These are phyloP conservation scores for Coniochaeta sp. DNA, from an alignment of 2,329 filamentous ascomycete species.

Conservation along the genomic window DNA sequence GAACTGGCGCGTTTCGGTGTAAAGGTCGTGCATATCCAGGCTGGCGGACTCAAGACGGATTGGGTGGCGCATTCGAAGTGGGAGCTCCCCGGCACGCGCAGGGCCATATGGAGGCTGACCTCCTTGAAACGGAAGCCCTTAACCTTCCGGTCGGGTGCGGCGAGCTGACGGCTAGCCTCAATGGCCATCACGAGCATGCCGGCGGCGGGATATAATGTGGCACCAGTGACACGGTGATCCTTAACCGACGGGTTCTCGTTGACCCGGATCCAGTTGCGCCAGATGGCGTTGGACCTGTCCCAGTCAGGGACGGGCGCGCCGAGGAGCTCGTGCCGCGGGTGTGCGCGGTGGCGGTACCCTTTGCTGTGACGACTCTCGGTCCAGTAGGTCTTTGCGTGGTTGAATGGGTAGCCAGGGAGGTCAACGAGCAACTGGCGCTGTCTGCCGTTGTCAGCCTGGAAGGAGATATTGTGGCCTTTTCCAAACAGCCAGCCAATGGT, in stretches of 20 bases:
- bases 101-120: neutral
- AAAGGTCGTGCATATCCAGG: neutral
- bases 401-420: conserved; percentile 30
- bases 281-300: conserved; percentile 16
- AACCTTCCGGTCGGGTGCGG: neutral
- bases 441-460: too few relatives aligned
- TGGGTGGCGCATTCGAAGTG: neutral
- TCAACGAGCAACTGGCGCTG: neutral
- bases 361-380: conserved; percentile 20
- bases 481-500: too few relatives aligned
- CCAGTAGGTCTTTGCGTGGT: conserved; percentile 27
- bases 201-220: conserved; percentile 26
- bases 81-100: neutral
- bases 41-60: neutral
- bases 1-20: neutral
- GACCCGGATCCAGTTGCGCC: conserved; percentile 17
- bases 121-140: neutral
- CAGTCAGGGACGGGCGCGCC: conserved; percentile 19
- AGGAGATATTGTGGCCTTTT: too few relatives aligned
- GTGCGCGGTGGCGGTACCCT: conserved; percentile 19
- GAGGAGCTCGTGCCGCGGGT: conserved; percentile 30
- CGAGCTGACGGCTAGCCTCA: neutral
- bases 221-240: conserved; percentile 14
- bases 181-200: conserved; percentile 28
- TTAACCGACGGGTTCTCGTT: conserved; percentile 24